Evolutionary conservation across 2,329 filamentous ascomycete species (phyloP).

Genomic region (Ophiostoma populinum): DNA sequence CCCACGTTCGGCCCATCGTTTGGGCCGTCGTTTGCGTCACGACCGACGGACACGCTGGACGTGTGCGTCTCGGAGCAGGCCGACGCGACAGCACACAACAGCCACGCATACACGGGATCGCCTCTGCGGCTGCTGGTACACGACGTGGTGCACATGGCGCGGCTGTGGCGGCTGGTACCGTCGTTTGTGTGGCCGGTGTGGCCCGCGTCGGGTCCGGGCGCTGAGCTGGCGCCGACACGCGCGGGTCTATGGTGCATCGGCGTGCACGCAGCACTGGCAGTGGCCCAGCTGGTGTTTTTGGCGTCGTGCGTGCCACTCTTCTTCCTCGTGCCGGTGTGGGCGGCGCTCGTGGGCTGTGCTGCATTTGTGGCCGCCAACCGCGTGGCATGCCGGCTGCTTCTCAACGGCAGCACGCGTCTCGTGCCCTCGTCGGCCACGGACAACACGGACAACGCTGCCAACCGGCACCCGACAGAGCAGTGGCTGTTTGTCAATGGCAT

Average conservation of each 20-base stretch:
- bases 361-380: slow-evolving; percentile 33
- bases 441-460: slow-evolving; percentile 26
- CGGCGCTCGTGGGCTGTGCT: slow-evolving; percentile 19
- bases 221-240: slow-evolving; percentile 44
- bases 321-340: slow-evolving; percentile 29
- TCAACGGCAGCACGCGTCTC: slow-evolving; percentile 36
- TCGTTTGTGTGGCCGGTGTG: slow-evolving; percentile 45
- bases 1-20: too few relatives aligned
- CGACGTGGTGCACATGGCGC: slow-evolving; percentile 38
- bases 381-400: slow-evolving; percentile 27
- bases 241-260: slow-evolving; percentile 38
- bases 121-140: slow-evolving; percentile 32
- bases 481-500: slow-evolving; percentile 75
- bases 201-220: slow-evolving; percentile 33
- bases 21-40: too few relatives aligned
- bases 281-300: slow-evolving; percentile 44
- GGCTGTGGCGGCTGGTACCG: slow-evolving; percentile 37
- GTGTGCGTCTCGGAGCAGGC: too few relatives aligned
- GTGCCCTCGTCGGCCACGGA: slow-evolving; percentile 36
- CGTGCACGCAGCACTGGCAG: slow-evolving; percentile 39
- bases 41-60: too few relatives aligned
- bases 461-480: slow-evolving; percentile 45
- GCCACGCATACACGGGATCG: slow-evolving; percentile 33
- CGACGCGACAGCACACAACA: too few relatives aligned
- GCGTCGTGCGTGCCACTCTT: slow-evolving; percentile 36